Evolutionary conservation across 2,329 filamentous ascomycete genomes (phyloP).

Genomic region (Hirsutella minnesotensis): DNA sequence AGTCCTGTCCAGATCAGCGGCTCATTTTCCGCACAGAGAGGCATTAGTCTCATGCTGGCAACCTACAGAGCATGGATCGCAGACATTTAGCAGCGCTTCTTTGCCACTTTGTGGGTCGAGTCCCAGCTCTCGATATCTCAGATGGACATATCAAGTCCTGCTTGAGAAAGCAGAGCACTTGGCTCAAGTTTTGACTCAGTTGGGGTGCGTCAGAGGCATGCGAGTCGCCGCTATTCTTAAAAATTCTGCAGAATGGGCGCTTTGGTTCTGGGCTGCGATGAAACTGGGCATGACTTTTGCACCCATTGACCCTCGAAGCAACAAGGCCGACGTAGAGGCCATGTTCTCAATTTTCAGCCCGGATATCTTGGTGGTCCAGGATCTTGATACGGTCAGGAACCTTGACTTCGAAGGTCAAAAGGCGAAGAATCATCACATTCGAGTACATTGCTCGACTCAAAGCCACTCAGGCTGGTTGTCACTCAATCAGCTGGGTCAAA

Average conservation of each 20-base stretch:
- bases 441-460: slow-evolving; percentile 13
- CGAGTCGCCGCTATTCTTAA: slow-evolving; percentile 18
- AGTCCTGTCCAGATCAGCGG: slow-evolving; percentile 16
- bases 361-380: slow-evolving; percentile 20
- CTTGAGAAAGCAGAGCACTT: slow-evolving; percentile 12
- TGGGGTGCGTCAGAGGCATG: slow-evolving; percentile 16
- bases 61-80: neutral
- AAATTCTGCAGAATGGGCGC: slow-evolving; percentile 26
- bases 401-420: neutral
- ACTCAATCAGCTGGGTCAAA: neutral
- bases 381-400: slow-evolving; percentile 8
- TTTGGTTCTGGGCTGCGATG: slow-evolving; percentile 24
- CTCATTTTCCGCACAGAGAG: slow-evolving; percentile 16
- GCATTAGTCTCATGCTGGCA: slow-evolving; percentile 25
- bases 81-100: neutral
- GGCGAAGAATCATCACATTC: slow-evolving; percentile 4
- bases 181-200: slow-evolving; percentile 10
- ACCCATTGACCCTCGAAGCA: slow-evolving; percentile 19
- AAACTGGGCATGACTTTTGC: slow-evolving; percentile 21
- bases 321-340: slow-evolving; percentile 9
- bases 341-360: slow-evolving; percentile 14
- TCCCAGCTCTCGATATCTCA: slow-evolving; percentile 8
- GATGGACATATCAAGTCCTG: slow-evolving; percentile 19
- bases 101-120: neutral
- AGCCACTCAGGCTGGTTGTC: slow-evolving; percentile 10